Evolutionary conservation across 495 filamentous ascomycete species (phyloP), one percentile per base, ranked within the genome.

Genomic region (Xylaria intraflava): DNA sequence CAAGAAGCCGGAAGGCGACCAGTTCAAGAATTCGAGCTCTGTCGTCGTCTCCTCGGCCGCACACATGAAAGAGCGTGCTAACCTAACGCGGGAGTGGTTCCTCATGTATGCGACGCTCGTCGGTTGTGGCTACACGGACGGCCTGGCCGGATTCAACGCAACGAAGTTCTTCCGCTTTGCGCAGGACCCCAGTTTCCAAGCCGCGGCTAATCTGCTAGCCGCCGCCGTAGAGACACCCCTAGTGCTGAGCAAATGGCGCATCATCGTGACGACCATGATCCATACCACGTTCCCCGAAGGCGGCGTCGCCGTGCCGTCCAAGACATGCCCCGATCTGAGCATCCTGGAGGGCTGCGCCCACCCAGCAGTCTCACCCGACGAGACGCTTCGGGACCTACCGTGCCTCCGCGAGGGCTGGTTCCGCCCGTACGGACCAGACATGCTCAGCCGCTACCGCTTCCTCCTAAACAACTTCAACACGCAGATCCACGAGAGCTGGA

Each of bases 91-190:
- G 22, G 44, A 59, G 22, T 57, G 56, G 42, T 31, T 62, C 40
- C 42, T 62, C 7, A 58, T 59, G 49, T 56, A 62, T 46, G 56
- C 56, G 1, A 58, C 52, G 20, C 52, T 62, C 44, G 58, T 61
- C 1, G 58, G 58, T 5, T 61, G 56, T 22, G 52, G 57, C 10
- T 62, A 62, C 19, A 41, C 44, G 1, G 30, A 43, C 23, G 59
- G 59, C 0, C 49, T 62, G 0, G 40, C 19, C 2, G 33, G 26
- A 9, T 46, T 62, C 27, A 46, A 33, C 33, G 12, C 49, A 24
- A 51, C 51, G 24, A 45, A 22, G 7, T 45, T 62, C 23, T 51
- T 59, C 39, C 48, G 31, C 10, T 39, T 62, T 22, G 51, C 56
- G 6, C 43, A 51, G 35, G 53, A 61, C 35, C 9, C 9, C 7